Percentiles rank a stretch among this genome's conserved stretches.
Conservation (phyloP, 1,284 basidiomycete genomes). For the Boletus mariae region DNA sequence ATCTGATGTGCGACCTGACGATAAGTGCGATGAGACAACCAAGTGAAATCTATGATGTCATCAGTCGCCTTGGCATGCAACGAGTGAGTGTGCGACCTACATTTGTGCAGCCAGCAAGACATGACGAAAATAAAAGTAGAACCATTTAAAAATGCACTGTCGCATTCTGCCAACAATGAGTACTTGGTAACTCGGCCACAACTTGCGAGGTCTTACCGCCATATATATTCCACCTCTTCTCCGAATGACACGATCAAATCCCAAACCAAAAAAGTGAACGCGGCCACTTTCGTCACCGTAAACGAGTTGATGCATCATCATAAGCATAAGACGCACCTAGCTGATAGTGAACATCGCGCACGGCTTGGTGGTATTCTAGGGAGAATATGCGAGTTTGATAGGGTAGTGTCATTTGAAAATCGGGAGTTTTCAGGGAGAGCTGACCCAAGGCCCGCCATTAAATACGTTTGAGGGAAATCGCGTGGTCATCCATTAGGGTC, state of each 20-base stretch:
- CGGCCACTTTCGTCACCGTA: slow-evolving; percentile 11
- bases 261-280: slow-evolving; percentile 17
- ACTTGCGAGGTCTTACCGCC: slow-evolving; percentile 15
- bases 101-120: slow-evolving; percentile 13
- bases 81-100: slow-evolving; percentile 8
- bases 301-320: background rate
- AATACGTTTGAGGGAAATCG: too few relatives aligned
- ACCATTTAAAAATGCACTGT: slow-evolving; percentile 15
- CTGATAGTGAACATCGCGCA: slow-evolving; percentile 10
- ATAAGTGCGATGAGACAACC: slow-evolving; percentile 5
- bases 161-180: slow-evolving; percentile 11
- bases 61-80: background rate
- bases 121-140: slow-evolving; percentile 25
- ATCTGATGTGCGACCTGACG: slow-evolving; percentile 11
- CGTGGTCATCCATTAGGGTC: too few relatives aligned
- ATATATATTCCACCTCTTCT: slow-evolving; percentile 22
- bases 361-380: slow-evolving; percentile 4
- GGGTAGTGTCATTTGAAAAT: slow-evolving; percentile 3
- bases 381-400: slow-evolving; percentile 3
- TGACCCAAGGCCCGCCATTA: background rate
- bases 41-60: slow-evolving; percentile 14
- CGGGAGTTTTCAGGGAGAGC: background rate
- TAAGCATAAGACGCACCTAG: slow-evolving; percentile 5
- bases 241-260: slow-evolving; percentile 16
- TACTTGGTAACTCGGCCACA: background rate